Conservation (phyloP, 768 basidiomycete species). For the Lentinula sp. region DNA sequence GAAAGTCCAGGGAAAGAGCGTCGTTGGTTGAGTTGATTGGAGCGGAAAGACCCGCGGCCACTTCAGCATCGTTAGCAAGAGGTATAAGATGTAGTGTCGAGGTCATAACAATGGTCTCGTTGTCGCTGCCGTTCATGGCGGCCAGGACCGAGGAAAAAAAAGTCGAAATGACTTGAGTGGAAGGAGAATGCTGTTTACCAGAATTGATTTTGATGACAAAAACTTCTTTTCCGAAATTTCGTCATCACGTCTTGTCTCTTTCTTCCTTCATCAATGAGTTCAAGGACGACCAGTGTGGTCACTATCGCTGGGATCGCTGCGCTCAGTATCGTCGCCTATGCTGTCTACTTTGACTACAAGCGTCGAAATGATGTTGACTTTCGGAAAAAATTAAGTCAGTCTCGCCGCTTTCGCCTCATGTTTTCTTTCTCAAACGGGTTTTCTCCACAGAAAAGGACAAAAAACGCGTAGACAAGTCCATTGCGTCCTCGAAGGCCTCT, state of each 20-base stretch:
- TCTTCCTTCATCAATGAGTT: slow-evolving; percentile 27
- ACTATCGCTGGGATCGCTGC: slow-evolving; percentile 44
- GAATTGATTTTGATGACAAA: neutral
- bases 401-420: slow-evolving; percentile 2
- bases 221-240: neutral
- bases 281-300: slow-evolving; percentile 30
- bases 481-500: slow-evolving; percentile 43
- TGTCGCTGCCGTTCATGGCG: slow-evolving; percentile 38
- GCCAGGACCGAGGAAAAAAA: slow-evolving; percentile 19
- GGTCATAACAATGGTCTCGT: slow-evolving; percentile 20
- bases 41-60: slow-evolving; percentile 19
- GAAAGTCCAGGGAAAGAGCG: slow-evolving; percentile 12
- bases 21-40: neutral
- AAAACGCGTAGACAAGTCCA: slow-evolving; percentile 75
- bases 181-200: slow-evolving; percentile 1
- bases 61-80: slow-evolving; percentile 18
- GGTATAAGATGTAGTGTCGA: slow-evolving; percentile 26
- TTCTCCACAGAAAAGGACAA: slow-evolving; percentile 74
- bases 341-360: slow-evolving; percentile 91
- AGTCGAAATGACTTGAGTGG: slow-evolving; percentile 9
- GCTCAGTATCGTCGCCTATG: slow-evolving; percentile 69
- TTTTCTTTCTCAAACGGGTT: slow-evolving; percentile 4
- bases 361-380: slow-evolving; percentile 84
- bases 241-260: slow-evolving; percentile 4
- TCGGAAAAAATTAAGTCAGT: slow-evolving; percentile 82